Base-by-base conservation (phyloP, 2,329 filamentous ascomycete genomes). In the Fusarium coicis region DNA sequence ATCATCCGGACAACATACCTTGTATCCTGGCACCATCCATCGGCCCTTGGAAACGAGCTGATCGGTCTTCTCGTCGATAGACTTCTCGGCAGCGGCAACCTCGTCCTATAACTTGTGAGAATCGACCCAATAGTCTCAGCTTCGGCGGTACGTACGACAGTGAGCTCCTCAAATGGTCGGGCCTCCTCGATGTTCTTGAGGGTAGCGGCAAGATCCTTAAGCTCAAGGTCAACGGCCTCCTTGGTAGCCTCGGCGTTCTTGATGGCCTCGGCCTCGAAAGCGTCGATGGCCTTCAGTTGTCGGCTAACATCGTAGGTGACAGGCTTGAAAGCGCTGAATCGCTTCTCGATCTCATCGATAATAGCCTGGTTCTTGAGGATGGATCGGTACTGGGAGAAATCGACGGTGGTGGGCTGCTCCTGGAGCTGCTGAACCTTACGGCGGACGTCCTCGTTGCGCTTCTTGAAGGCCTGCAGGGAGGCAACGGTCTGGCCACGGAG, bases 1-100 rank as follows among this genome's bases (percentile, higher is more conserved):
- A 16, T 23, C 32, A 36, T 32, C 34, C 23, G 30, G 26, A 60
- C 10, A 65, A 82, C 92, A 80, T 87, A 96, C 96, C 94, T 98
- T 97, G 93, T 99, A 99, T 83, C 96, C 96, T 74, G 96, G 95
- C 82, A 97, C 95, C 87, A 92, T 90, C 96, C 96, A 99, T 91
- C 95, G 94, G 84, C 96, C 96, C 92, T 97, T 98, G 85, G 94
- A 94, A 76, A 99, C 95, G 83, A 99, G 91, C 87, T 96, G 92
- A 80, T 92, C 87, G 79, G 96, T 97, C 90, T 97, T 97, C 91
- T 97, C 92, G 87, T 98, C 96, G 84, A 99, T 98, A 78, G 97
- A 96, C 80, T 96, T 95, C 84, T 95, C 94, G 79, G 96, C 96
- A 78, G 93, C 91, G 72, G 93, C 94, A 84, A 99, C 93, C 82